These are phyloP conservation scores for Salmacisia buchloeana DNA, from an alignment of 1,284 basidiomycete species.

Conservation along the genomic window DNA sequence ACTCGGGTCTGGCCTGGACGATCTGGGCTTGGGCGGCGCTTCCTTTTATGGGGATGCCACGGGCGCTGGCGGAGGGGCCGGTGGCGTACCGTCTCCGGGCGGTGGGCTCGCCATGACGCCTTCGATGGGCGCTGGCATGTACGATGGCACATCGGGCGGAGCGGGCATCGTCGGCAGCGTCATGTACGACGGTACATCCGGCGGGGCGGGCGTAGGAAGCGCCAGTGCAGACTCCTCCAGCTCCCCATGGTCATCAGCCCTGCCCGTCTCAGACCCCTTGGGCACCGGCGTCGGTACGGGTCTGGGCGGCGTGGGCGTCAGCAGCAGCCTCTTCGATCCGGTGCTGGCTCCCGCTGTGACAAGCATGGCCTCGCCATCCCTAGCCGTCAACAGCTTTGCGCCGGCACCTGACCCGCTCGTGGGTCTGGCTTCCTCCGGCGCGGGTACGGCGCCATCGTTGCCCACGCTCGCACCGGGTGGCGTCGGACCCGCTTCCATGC, in stretches of 20 bases:
- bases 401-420: neutral
- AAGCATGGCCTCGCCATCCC: neutral
- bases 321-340: constrained; percentile 4
- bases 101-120: neutral
- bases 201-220: neutral
- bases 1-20: constrained; percentile 10
- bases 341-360: neutral
- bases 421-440: neutral
- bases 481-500: too few species aligned
- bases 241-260: neutral
- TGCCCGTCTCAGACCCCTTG: neutral
- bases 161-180: neutral
- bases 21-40: neutral
- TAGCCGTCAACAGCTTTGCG: neutral
- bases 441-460: too few species aligned
- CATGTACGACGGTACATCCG: constrained; percentile 1
- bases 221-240: too few species aligned
- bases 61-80: too few species aligned
- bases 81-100: neutral
- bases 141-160: constrained; percentile 5
- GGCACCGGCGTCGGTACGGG: too few species aligned
- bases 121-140: neutral
- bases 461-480: too few species aligned
- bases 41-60: neutral
- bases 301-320: too few species aligned